These are phyloP conservation scores for Boletus reticuloceps DNA, from an alignment of 768 basidiomycete genomes.

Conservation along the genomic window DNA sequence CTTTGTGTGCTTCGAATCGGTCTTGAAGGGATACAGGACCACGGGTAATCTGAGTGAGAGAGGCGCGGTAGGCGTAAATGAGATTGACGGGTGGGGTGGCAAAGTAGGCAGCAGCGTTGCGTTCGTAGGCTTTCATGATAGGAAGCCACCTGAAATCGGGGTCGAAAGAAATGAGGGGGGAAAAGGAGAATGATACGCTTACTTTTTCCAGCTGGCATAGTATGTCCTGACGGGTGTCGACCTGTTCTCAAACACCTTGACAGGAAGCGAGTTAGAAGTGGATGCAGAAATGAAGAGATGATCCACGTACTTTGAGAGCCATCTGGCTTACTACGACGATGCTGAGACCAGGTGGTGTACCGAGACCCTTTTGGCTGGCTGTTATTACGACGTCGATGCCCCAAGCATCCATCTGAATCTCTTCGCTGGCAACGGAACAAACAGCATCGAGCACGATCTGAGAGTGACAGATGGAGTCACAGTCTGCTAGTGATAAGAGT, in stretches of 20 bases:
- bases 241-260: constrained; percentile 13
- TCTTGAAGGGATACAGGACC: constrained; percentile 65
- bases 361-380: constrained; percentile 90
- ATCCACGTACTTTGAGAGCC: constrained; percentile 58
- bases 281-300: background rate
- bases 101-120: constrained; percentile 80
- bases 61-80: constrained; percentile 86
- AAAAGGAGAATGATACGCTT: constrained; percentile 8
- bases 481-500: background rate
- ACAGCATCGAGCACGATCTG: constrained; percentile 89
- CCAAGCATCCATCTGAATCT: constrained; percentile 94
- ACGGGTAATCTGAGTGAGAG: constrained; percentile 69
- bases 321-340: constrained; percentile 78
- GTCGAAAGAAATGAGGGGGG: background rate
- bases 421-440: constrained; percentile 94
- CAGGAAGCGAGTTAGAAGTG: background rate
- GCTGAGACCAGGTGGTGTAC: constrained; percentile 90
- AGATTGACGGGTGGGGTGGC: constrained; percentile 95
- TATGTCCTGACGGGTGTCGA: constrained; percentile 64
- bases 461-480: background rate
- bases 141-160: constrained; percentile 68
- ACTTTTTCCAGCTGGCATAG: constrained; percentile 91
- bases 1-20: constrained; percentile 73
- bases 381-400: constrained; percentile 84
- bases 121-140: constrained; percentile 92